Conservation (phyloP, 1,284 basidiomycete species). For the Tilletia caries region DNA sequence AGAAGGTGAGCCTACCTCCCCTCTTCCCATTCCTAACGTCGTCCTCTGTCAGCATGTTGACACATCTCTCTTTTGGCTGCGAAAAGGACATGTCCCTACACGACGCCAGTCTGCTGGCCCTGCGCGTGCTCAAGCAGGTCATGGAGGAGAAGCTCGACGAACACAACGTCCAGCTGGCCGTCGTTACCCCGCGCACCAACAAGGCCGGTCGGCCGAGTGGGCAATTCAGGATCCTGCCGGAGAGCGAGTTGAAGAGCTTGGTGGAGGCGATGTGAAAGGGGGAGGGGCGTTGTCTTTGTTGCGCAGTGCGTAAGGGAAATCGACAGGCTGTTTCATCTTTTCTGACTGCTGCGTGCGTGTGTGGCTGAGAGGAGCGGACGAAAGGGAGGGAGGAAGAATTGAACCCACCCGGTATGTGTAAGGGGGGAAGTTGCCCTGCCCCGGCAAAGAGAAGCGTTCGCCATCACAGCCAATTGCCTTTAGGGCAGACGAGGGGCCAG, state of each 20-base stretch:
- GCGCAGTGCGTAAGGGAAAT: no score
- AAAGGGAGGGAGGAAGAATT: no score
- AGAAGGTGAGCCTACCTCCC: slow-evolving; percentile 67
- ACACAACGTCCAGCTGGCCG: slow-evolving; percentile 93
- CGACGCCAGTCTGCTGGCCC: slow-evolving; percentile 80
- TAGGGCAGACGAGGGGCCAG: no score
- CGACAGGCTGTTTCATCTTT: no score
- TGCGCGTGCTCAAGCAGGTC: slow-evolving; percentile 93
- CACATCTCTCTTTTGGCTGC: neutral
- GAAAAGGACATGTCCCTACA: slow-evolving; percentile 81
- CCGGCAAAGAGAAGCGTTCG: no score
- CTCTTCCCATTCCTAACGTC: slow-evolving; percentile 10
- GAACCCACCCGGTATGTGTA: no score
- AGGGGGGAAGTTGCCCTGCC: no score
- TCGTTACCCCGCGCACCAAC: slow-evolving; percentile 49
- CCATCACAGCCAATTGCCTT: no score
- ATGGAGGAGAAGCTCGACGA: slow-evolving; percentile 99
- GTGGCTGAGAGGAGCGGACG: no score
- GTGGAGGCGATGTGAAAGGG: slow-evolving; percentile 51
- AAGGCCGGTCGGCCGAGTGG: slow-evolving; percentile 46
- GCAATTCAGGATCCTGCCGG: slow-evolving; percentile 47
- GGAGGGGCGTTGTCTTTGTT: no score
- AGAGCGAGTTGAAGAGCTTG: slow-evolving; percentile 43
- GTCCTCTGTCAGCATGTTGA: neutral
- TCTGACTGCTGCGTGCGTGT: no score